phyloP scores from a whole-genome alignment of 2,329 filamentous ascomycete species.

The Penicillium nordicum region DNA sequence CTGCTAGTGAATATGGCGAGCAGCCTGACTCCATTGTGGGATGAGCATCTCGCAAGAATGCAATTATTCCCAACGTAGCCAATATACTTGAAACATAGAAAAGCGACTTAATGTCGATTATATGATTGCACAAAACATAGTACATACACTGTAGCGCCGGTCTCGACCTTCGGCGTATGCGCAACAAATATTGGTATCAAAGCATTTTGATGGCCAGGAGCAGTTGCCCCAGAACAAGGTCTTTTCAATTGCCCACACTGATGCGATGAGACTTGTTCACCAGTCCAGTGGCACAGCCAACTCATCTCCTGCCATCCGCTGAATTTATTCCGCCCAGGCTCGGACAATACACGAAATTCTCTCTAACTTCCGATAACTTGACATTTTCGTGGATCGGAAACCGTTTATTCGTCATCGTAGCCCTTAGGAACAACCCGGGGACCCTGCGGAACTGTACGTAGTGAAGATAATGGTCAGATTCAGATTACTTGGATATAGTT shows the following conservation, averaged over 20 bases:
- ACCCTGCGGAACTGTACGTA: slow-evolving; percentile 43
- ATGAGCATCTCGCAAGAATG: background rate
- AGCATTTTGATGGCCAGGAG: slow-evolving; percentile 15
- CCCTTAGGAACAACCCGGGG: slow-evolving; percentile 46
- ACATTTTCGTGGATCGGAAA: slow-evolving; percentile 4
- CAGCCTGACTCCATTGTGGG: background rate
- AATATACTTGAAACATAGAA: slow-evolving; percentile 11
- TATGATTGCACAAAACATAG: slow-evolving; percentile 25
- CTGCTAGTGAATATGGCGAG: background rate
- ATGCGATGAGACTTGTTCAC: slow-evolving; percentile 2
- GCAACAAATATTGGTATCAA: slow-evolving; percentile 28
- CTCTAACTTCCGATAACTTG: slow-evolving; percentile 8
- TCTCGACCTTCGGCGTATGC: slow-evolving; percentile 17
- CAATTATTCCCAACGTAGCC: background rate
- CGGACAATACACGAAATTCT: slow-evolving; percentile 2
- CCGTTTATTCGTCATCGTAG: slow-evolving; percentile 44
- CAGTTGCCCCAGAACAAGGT: slow-evolving; percentile 1
- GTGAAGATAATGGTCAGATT: slow-evolving; percentile 12
- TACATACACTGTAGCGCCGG: slow-evolving; percentile 23
- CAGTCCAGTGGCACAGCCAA: slow-evolving; percentile 3
- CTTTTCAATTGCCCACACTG: slow-evolving; percentile 1
- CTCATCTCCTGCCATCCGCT: slow-evolving; percentile 8
- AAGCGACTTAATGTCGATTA: slow-evolving; percentile 22
- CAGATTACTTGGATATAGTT: background rate
- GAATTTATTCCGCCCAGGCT: slow-evolving; percentile 5